Conservation (phyloP, 805 yeast species). For the Candida parachauliodes region DNA sequence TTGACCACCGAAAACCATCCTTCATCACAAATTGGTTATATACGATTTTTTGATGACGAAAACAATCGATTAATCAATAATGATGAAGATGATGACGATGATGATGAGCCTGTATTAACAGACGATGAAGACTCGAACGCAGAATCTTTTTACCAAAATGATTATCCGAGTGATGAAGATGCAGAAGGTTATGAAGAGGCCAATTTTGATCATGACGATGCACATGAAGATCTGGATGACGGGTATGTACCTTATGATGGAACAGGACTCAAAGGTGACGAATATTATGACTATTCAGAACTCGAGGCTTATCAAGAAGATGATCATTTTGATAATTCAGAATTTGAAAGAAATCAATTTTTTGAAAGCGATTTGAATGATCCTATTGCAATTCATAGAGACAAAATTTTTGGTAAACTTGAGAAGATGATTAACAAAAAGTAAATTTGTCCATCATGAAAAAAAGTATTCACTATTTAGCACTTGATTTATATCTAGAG, state of each 20-base stretch:
- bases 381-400: conserved; percentile 61
- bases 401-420: conserved; percentile 54
- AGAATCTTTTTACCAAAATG: conserved; percentile 87
- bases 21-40: conserved; percentile 49
- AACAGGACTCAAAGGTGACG: conserved; percentile 16
- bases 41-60: conserved; percentile 54
- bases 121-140: conserved; percentile 88
- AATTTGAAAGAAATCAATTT: conserved; percentile 47
- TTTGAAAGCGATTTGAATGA: conserved; percentile 56
- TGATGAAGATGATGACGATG: conserved; percentile 30
- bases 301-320: conserved; percentile 12
- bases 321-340: too few relatives aligned
- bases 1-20: conserved; percentile 47
- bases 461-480: conserved; percentile 34
- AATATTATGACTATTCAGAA: conserved; percentile 31
- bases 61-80: conserved; percentile 26
- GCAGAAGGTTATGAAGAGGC: conserved; percentile 32
- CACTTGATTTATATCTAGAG: conserved; percentile 29
- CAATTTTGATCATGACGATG: conserved; percentile 12
- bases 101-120: conserved; percentile 28
- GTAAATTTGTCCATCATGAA: conserved; percentile 18
- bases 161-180: conserved; percentile 93
- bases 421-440: conserved; percentile 51
- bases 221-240: conserved; percentile 17
- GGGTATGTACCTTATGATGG: conserved; percentile 13